Conservation (phyloP, 2,329 filamentous ascomycete species). For the Botryosphaeria dothidea region DNA sequence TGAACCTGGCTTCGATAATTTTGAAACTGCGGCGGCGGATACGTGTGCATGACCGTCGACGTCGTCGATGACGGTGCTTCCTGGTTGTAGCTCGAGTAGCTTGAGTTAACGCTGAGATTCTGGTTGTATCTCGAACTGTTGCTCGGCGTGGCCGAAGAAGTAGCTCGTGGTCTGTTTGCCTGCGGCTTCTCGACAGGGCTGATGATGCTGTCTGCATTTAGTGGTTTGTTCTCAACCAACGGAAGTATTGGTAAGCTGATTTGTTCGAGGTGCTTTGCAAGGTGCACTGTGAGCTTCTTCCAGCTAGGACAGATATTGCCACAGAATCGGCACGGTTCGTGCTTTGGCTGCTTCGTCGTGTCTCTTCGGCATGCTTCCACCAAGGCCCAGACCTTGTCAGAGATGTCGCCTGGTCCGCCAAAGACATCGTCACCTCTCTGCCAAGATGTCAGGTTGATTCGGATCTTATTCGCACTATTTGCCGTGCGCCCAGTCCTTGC, state of each 20-base stretch:
- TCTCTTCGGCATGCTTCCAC: conserved; percentile 77
- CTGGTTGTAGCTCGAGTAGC: conserved; percentile 2
- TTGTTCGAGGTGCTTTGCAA: conserved; percentile 93
- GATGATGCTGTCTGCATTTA: conserved; percentile 39
- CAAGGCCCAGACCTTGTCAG: conserved; percentile 71
- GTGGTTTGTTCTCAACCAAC: conserved; percentile 41
- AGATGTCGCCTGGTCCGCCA: neutral
- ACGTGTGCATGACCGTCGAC: conserved; percentile 37
- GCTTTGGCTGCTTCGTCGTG: conserved; percentile 63
- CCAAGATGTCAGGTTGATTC: neutral
- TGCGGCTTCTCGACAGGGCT: conserved; percentile 36
- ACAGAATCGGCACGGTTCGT: conserved; percentile 87
- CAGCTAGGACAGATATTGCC: conserved; percentile 77
- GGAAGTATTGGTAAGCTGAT: conserved; percentile 78
- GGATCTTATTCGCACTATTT: conserved; percentile 21
- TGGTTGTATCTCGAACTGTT: conserved; percentile 26
- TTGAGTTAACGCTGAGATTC: conserved; percentile 3
- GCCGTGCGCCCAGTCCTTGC: conserved; percentile 62
- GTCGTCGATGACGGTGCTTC: neutral
- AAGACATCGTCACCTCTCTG: neutral
- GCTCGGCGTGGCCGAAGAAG: conserved; percentile 6
- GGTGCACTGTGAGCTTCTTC: conserved; percentile 92
- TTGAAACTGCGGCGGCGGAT: conserved; percentile 36
- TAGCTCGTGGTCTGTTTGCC: neutral
- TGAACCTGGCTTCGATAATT: neutral